phyloP scores from a whole-genome alignment of 352 stramenopile species.

The Phytopythium sindhum region DNA sequence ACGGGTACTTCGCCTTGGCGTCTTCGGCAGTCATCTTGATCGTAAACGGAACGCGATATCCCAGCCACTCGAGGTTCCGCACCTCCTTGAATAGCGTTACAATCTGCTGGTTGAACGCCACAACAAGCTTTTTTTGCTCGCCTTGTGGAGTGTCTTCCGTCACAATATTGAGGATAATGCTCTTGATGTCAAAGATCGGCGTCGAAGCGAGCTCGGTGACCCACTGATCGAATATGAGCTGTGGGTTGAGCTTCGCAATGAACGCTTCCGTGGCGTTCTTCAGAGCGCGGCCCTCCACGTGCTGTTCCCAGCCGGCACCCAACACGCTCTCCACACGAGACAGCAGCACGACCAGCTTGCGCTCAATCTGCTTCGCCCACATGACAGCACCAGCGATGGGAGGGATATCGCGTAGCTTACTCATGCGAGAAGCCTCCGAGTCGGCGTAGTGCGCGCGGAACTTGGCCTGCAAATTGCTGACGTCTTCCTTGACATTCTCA shows the following conservation, averaged over 20 bases:
- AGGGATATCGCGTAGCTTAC: constrained; percentile 95
- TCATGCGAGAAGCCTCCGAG: constrained; percentile 93
- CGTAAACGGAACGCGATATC: constrained; percentile 96
- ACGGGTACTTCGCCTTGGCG: constrained; percentile 95
- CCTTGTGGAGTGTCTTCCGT: constrained; percentile 72
- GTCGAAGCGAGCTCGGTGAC: constrained; percentile 90
- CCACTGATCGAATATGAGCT: constrained; percentile 95
- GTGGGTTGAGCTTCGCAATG: constrained; percentile 82
- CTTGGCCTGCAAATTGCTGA: constrained; percentile 95
- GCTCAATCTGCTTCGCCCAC: constrained; percentile 99
- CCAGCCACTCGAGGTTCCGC: constrained; percentile 97
- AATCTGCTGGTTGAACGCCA: constrained; percentile 97
- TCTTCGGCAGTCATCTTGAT: constrained; percentile 95
- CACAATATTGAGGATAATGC: constrained; percentile 89
- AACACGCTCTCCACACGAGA: constrained; percentile 97
- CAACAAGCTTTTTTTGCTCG: constrained; percentile 74
- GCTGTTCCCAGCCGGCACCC: constrained; percentile 95
- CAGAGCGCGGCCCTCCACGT: constrained; percentile 95
- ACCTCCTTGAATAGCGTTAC: constrained; percentile 99
- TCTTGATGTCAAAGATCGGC: constrained; percentile 90
- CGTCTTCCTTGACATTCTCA: constrained; percentile 95
- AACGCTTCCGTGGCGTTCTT: constrained; percentile 89
- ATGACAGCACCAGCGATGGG: constrained; percentile 98
- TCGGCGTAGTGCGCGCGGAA: constrained; percentile 95
- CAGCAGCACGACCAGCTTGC: constrained; percentile 97